Base-by-base conservation (phyloP, 495 filamentous ascomycete species). In the Hypoxylon fragiforme region DNA sequence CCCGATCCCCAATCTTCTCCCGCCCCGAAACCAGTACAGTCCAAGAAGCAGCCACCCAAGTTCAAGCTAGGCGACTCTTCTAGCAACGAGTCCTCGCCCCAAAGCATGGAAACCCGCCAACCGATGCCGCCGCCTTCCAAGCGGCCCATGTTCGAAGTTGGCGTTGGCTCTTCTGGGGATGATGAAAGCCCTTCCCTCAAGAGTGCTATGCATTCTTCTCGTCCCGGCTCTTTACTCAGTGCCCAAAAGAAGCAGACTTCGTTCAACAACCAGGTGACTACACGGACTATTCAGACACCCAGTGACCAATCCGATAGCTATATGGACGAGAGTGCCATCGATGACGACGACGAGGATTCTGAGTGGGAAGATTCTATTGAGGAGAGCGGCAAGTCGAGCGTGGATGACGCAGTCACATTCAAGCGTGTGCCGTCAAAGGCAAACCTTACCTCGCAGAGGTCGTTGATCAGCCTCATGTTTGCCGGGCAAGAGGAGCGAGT, bases 351-450 rank as follows among this genome's bases (percentile, higher is more conserved):
- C 35, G 89, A 91, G 38, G 88, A 87, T 19, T 90, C 79, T 1
- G 88, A 94, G 48, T 95, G 91, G 90, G 91, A 95, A 66, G 92
- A 96, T 58, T 94, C 91, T 6, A 82, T 87, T n/a, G 91, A 91
- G 24, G 88, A 95, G 51, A 95, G 85, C 61, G 90, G 84, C 16
- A 85, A 83, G 44, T 88, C 90, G 0, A 92, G 86, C 63, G 77
- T 89, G 18, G 88, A 92, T 46, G 90, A 94, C 14, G 84, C 82
- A 52, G 75, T 83, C 44, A 75, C 89, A 57, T 97, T 97, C 78
- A 83, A 90, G 65, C 85, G 94, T 5, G 91, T 97, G 21, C 91
- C 96, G 66, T 96, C 92, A 14, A 82, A 84, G 57, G 85, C 88
- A 1, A 88, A 96, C 54, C 80, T 98, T 3, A 84, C 87, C 7